These are phyloP conservation scores for Panicum hallii DNA, from an alignment of 202 grass and related monocot species.

Conservation along the genomic window DNA sequence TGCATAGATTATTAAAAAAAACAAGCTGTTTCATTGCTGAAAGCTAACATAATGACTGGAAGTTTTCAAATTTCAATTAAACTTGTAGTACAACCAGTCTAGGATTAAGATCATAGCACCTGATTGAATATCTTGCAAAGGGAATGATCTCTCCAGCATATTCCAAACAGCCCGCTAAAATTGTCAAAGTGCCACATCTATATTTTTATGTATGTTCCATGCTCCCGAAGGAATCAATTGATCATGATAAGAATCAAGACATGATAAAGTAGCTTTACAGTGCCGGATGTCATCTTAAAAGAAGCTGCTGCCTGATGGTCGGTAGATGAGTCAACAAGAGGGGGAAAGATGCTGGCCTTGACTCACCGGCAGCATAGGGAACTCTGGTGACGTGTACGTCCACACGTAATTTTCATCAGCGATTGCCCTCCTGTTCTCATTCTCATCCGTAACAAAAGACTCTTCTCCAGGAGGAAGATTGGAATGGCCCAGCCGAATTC, in stretches of 20 bases:
- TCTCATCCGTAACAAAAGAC: conserved; percentile 43
- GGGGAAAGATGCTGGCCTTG: neutral
- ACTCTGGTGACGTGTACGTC: conserved; percentile 79
- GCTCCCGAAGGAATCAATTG: neutral
- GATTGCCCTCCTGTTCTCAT: conserved; percentile 41
- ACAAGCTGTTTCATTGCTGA: neutral
- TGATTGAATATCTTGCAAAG: neutral
- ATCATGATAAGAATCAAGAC: neutral
- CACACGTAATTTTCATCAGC: conserved; percentile 71
- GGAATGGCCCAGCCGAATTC: conserved; percentile 68
- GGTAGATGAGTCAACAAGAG: conserved; percentile 9
- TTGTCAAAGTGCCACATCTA: neutral
- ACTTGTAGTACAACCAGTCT: neutral
- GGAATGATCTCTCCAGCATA: conserved; percentile 3
- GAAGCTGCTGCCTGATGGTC: neutral
- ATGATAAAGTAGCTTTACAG: neutral
- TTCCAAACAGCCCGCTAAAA: conserved; percentile 6
- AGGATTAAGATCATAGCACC: conserved; percentile 1
- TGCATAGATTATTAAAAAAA: neutral
- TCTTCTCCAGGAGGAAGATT: conserved; percentile 38
- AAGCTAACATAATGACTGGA: neutral
- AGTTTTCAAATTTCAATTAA: neutral
- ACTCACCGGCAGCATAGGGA: conserved; percentile 68
- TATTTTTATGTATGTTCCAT: neutral
- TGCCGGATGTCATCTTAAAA: neutral